Base-by-base conservation (phyloP, 225 moss, liverwort and hornwort genomes). In the Bryum argenteum region DNA sequence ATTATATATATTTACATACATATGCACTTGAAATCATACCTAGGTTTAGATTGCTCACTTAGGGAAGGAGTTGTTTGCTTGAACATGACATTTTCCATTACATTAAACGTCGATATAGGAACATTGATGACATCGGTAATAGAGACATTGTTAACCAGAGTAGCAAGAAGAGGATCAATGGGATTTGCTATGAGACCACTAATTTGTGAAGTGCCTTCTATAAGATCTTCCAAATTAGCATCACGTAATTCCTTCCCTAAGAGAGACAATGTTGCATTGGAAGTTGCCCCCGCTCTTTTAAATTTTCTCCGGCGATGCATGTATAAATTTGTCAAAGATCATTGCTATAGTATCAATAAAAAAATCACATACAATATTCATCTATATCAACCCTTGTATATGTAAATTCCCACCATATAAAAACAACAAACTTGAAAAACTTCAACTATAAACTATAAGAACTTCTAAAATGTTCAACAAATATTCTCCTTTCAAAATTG, bases 291-390 rank as follows among this genome's bases (percentile, higher is more conserved):
- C 1, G 0, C 54, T 57, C 48, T 67, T 73, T 70, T 85, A 15
- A 84, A 84, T 61, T 81, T 86, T 43, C 57, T 86, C 0, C 67
- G 63, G 1, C 40, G 79, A 39, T 79, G 75, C 75, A 75, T 63
- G 75, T 79, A 52, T n/a, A 2, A 17, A 22, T 8, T 63, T 63
- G 68, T 75, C 64, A 82, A 82, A 53, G 67, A 51, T 45, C 54
- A 33, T 26, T 8, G 38, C 38, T 15, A 38, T 10, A 17, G 18
- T 1, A 0, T 0, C 33, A 3, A 4, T 23, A 19, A 26, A 14
- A 16, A 0, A 2, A 0, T 2, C 24, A 16, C 0, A 17, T 12
- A 5, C 23, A 55, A 28, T 19, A 28, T 7, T 1, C 4, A 53
- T 3, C 2, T 16, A 2, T 22, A 1, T 4, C 0, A 6, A 16